phyloP scores from a whole-genome alignment of 1,139 yeast genomes.

The Pichiaceae sp. region DNA sequence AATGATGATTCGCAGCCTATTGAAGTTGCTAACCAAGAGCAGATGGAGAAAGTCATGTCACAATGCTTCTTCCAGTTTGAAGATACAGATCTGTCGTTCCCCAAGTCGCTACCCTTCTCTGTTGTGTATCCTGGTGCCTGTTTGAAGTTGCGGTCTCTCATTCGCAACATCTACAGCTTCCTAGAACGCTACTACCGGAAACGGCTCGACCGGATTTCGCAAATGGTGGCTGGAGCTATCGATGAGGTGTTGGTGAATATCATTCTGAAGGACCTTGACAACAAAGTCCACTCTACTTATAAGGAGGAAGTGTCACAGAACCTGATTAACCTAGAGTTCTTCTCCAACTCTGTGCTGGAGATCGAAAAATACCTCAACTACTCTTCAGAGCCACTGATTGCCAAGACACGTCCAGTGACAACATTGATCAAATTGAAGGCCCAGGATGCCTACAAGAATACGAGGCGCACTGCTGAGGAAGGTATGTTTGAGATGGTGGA shows the following conservation, averaged over 20 bases:
- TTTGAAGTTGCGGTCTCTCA: slow-evolving; percentile 58
- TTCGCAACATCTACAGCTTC: slow-evolving; percentile 55
- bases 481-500: slow-evolving; percentile 78
- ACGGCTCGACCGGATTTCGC: slow-evolving; percentile 36
- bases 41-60: slow-evolving; percentile 53
- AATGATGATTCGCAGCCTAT: slow-evolving; percentile 90
- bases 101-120: slow-evolving; percentile 81
- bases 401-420: slow-evolving; percentile 17
- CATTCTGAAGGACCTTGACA: slow-evolving; percentile 58
- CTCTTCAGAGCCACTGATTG: slow-evolving; percentile 21
- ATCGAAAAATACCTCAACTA: slow-evolving; percentile 32
- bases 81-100: slow-evolving; percentile 41
- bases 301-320: slow-evolving; percentile 91
- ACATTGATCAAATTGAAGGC: slow-evolving; percentile 35
- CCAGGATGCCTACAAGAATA: slow-evolving; percentile 43
- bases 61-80: slow-evolving; percentile 63
- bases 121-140: slow-evolving; percentile 84
- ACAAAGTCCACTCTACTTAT: slow-evolving; percentile 61
- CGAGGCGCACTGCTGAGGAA: slow-evolving; percentile 71
- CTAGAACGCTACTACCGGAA: slow-evolving; percentile 56
- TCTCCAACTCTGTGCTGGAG: slow-evolving; percentile 52
- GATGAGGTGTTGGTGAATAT: slow-evolving; percentile 66
- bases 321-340: slow-evolving; percentile 79
- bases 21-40: slow-evolving; percentile 48
- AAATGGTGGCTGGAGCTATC: slow-evolving; percentile 51